phyloP scores from a whole-genome alignment of 176 grass and related monocot species.

The Oryza glaberrima region DNA sequence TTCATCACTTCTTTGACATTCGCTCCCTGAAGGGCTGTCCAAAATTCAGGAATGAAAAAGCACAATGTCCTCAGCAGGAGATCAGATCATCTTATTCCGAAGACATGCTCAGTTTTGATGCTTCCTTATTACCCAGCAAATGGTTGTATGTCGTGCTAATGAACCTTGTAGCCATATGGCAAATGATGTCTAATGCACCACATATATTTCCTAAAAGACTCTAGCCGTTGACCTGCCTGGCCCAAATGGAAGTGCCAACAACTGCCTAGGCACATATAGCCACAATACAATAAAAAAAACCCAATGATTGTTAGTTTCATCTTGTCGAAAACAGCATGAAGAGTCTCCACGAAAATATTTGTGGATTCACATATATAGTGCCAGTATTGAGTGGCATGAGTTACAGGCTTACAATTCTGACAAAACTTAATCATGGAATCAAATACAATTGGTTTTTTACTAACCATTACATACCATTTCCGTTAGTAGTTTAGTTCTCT shows the following conservation, averaged over 20 bases:
- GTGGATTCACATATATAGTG: neutral
- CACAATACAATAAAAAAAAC: neutral
- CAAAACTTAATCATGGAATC: neutral
- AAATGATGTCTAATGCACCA: neutral
- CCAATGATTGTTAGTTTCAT: neutral
- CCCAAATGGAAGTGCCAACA: neutral
- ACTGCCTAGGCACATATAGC: no score
- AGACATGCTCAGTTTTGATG: neutral
- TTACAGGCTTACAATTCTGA: neutral
- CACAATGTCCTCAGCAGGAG: neutral
- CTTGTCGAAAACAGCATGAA: neutral
- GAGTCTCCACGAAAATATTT: neutral
- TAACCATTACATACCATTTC: neutral
- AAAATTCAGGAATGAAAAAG: neutral
- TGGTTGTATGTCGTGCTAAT: neutral
- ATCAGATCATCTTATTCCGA: neutral
- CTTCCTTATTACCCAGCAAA: neutral
- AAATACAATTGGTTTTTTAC: constrained; percentile 30
- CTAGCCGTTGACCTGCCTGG: neutral
- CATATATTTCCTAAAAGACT: neutral
- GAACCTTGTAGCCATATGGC: neutral
- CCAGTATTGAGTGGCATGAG: neutral
- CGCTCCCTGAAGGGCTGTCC: neutral
- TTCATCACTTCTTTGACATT: neutral
- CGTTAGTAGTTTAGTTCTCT: neutral